These are phyloP conservation scores for Syzygium aromaticum DNA, from an alignment of 345 rosid species.

Conservation along the genomic window DNA sequence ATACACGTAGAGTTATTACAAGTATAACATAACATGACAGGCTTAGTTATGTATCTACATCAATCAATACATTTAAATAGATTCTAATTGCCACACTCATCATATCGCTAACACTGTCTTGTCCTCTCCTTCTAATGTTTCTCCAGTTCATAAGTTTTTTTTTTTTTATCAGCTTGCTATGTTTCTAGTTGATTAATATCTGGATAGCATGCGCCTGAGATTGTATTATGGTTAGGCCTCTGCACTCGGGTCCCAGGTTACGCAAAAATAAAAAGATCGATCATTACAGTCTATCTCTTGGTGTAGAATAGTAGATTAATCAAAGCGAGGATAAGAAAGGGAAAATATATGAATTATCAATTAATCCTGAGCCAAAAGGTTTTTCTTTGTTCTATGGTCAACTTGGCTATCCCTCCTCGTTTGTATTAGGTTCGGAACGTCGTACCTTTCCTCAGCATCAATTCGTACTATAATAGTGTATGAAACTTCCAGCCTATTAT, in stretches of 20 bases:
- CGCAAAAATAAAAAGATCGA: no score
- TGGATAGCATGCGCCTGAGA: background rate
- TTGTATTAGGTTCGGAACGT: background rate
- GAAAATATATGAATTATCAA: background rate
- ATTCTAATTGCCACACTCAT: background rate
- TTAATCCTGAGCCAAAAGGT: no score
- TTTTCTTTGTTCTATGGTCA: background rate
- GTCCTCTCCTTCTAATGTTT: background rate
- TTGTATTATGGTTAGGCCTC: background rate
- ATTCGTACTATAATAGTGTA: no score
- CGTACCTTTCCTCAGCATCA: background rate
- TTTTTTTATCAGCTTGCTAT: background rate
- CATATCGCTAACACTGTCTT: background rate
- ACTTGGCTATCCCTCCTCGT: background rate
- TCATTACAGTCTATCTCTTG: background rate
- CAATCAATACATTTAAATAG: background rate
- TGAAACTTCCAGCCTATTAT: no score
- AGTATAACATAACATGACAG: fast-evolving
- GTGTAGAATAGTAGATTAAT: no score
- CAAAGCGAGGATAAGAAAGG: background rate
- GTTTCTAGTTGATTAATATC: background rate
- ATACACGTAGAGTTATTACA: background rate
- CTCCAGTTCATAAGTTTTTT: background rate
- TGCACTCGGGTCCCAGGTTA: background rate
- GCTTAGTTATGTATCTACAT: background rate